Evolutionary conservation across 2,329 filamentous ascomycete genomes (phyloP), one percentile per base, ranked within the genome.

Genomic region (Sporothrix globosa): DNA sequence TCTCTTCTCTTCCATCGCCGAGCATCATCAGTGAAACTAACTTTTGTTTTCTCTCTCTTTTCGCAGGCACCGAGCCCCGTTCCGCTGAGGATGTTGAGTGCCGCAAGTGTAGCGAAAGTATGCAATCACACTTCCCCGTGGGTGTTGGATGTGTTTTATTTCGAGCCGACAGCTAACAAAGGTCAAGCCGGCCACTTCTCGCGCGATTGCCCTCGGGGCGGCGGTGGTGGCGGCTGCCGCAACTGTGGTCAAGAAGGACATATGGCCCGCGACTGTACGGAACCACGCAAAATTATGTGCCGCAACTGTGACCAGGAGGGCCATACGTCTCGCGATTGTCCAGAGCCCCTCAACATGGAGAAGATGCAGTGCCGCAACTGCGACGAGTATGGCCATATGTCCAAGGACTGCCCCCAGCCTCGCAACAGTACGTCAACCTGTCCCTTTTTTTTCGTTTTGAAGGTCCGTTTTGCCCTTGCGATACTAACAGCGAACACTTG

Each of bases 221-320:
- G 86, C 71, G 81, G 84, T 77, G 82, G 82, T 73, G 77, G 83
- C 77, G 82, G 78, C 39, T 88, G 87, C 77, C 83, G 83, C 75
- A 91, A 91, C 79, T 91, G 90, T 74, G 88, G 88, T 24, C 78
- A 85, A 53, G 86, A 88, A 68, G 89, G 88, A 5, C 89, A 91
- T 73, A 81, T 83, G 56, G 78, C 87, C 69, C 84, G 83, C 50
- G 90, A 92, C 61, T 92, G 87, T 76, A 84, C 87, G 0, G 80
- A 83, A 77, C 80, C 81, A 54, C 80, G 76, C 73, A 81, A 81
- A 76, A 78, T 78, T 75, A 75, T 74, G n/a, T 92, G 90, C 80
- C 86, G 85, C 73, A 81, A 86, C 77, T 91, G 90, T 73, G 82
- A 86, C 19, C 83, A 87, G 73, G 81, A 83, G 71, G 89, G 89